A percentile compares a stretch with the other conserved stretches of the same genome.
phyloP scores from a whole-genome alignment of 257 asterid species.

The Rubia yunnanensis region DNA sequence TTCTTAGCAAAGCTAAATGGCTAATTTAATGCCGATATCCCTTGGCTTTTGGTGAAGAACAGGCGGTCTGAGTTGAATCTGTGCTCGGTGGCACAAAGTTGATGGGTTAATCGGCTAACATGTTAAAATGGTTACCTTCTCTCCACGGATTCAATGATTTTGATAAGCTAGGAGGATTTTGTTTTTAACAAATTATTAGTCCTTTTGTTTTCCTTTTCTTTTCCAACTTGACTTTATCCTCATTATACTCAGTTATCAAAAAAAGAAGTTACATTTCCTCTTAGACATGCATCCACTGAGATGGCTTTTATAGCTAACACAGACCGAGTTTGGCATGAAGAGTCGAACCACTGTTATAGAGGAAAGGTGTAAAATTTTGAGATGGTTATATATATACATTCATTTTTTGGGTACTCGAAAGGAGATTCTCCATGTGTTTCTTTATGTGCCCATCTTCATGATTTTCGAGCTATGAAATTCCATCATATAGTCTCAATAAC shows the following conservation, averaged over 20 bases:
- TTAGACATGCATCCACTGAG: neutral
- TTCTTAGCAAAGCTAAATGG: conserved; percentile 78
- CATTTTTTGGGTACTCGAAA: neutral
- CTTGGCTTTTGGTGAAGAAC: neutral
- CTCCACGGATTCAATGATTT: conserved; percentile 1
- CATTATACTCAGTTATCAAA: neutral
- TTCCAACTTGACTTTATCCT: too few species aligned
- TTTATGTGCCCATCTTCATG: neutral
- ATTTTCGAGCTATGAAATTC: neutral
- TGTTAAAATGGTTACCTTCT: conserved; percentile 4
- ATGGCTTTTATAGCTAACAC: conserved; percentile 7
- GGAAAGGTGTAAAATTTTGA: conserved; percentile 12
- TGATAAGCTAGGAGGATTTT: neutral
- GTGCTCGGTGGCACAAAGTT: neutral
- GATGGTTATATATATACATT: conserved; percentile 4
- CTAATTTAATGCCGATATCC: conserved; percentile 20
- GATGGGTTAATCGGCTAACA: neutral
- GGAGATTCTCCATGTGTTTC: neutral
- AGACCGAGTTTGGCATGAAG: conserved; percentile 15
- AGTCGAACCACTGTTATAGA: conserved; percentile 14
- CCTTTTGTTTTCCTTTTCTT: neutral
- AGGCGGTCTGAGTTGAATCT: neutral
- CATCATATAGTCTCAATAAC: neutral
- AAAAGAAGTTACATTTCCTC: neutral
- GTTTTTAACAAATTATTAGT: neutral